A percentile compares a stretch with the other conserved stretches of the same genome.
Evolutionary conservation across 805 yeast species (phyloP).

Genomic region (Lipomyces anomalus): DNA sequence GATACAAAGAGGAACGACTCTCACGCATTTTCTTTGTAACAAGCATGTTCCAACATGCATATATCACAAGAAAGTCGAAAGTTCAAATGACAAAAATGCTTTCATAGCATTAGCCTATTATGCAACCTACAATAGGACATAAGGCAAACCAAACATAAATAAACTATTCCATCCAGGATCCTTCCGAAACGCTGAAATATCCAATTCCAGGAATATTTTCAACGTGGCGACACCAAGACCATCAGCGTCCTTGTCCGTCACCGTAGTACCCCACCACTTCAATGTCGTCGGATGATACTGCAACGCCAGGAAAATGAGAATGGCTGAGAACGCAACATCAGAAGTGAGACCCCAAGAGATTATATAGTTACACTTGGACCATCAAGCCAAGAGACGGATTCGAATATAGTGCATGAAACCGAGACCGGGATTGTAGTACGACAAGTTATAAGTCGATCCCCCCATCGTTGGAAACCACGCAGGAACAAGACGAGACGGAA

Average conservation of each 20-base stretch:
- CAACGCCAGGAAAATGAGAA: conserved; percentile 50
- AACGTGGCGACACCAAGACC: conserved; percentile 5
- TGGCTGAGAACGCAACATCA: conserved; percentile 58
- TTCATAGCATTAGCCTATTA: no score
- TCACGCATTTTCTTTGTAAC: no score
- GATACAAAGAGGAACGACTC: no score
- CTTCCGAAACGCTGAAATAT: conserved; percentile 8
- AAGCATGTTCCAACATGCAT: no score
- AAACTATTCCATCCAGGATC: no score
- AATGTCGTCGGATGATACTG: conserved; percentile 38
- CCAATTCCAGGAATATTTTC: conserved; percentile 6
- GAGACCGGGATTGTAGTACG: conserved; percentile 71
- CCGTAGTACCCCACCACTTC: conserved; percentile 61
- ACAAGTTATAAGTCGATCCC: conserved; percentile 49
- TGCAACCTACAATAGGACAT: no score
- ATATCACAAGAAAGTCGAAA: no score
- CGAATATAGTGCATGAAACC: conserved; percentile 53
- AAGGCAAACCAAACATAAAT: no score
- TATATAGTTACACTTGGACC: conserved; percentile 68
- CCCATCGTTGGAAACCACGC: conserved; percentile 28
- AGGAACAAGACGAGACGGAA: conserved; percentile 63
- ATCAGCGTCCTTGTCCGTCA: conserved; percentile 14
- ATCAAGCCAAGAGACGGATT: conserved; percentile 55
- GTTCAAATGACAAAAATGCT: no score
- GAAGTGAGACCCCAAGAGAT: conserved; percentile 60